Conservation (phyloP, 495 filamentous ascomycete species). For the Hypomontagnella monticulosa region DNA sequence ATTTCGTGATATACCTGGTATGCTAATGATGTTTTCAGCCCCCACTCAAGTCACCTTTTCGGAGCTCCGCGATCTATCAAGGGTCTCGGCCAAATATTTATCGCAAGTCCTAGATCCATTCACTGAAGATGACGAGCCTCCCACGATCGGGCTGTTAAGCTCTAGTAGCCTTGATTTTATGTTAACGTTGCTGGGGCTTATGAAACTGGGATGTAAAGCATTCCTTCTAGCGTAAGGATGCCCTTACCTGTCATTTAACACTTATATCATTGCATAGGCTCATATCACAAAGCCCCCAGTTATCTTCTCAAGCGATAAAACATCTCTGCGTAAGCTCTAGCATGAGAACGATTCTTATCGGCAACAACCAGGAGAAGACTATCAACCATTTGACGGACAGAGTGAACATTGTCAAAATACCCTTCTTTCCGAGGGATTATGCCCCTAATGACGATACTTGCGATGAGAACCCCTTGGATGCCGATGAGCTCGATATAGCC, state of each 20-base stretch:
- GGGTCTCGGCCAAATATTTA: conserved; percentile 19
- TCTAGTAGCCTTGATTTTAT: conserved; percentile 61
- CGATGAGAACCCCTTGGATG: background rate
- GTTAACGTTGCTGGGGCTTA: conserved; percentile 62
- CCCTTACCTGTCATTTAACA: background rate
- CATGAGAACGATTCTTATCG: conserved; percentile 18
- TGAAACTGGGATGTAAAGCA: conserved; percentile 57
- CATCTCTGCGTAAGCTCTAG: conserved; percentile 55
- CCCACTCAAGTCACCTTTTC: conserved; percentile 31
- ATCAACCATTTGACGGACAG: background rate
- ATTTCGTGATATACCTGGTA: background rate
- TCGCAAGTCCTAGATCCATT: background rate
- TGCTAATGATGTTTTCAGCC: background rate
- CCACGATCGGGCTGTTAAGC: conserved; percentile 58
- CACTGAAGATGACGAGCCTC: background rate
- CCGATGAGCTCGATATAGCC: conserved; percentile 33
- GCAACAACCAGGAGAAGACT: conserved; percentile 13
- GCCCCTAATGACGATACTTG: background rate
- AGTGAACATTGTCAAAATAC: conserved; percentile 21
- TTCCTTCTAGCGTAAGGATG: conserved; percentile 60
- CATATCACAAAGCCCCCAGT: conserved; percentile 56
- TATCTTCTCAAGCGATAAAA: conserved; percentile 51
- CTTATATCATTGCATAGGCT: background rate
- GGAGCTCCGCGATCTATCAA: conserved; percentile 20
- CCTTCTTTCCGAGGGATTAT: background rate